These are phyloP conservation scores for Logfia minima DNA, from an alignment of 129 eudicot genomes.

Conservation along the genomic window DNA sequence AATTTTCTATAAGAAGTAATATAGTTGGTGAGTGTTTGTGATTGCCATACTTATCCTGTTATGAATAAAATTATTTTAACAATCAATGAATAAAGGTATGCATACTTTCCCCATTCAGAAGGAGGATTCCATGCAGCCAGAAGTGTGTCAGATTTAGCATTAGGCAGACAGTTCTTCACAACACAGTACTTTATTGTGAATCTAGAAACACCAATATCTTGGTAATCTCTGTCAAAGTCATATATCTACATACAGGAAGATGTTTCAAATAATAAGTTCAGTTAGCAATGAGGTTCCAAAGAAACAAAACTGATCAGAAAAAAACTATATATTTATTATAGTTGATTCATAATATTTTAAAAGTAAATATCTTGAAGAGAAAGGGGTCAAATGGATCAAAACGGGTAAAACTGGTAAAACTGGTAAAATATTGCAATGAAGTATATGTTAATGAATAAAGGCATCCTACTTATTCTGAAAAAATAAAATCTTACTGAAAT, in stretches of 20 bases:
- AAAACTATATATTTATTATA: background rate
- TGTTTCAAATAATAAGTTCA: constrained; percentile 17
- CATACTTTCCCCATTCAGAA: constrained; percentile 99
- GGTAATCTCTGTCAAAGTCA: constrained; percentile 88
- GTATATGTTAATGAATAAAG: background rate
- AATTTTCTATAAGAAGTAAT: background rate
- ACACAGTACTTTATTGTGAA: constrained; percentile 81
- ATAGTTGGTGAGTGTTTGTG: background rate
- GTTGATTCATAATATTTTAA: no score
- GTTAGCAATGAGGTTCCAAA: background rate
- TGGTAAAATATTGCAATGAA: no score
- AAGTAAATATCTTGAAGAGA: background rate
- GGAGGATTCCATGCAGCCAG: constrained; percentile 98
- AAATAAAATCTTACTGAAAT: background rate
- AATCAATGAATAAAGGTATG: background rate
- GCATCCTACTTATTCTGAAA: background rate
- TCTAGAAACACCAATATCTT: constrained; percentile 89
- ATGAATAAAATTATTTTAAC: background rate
- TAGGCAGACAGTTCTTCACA: constrained; percentile 79
- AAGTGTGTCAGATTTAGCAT: constrained; percentile 88
- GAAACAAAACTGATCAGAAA: background rate
- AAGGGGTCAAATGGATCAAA: background rate
- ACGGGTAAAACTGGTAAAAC: no score
- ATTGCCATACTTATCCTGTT: background rate
- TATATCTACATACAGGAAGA: constrained; percentile 58